Evolutionary conservation across 805 yeast genomes (phyloP).

Genomic region (Nakazawaea sp.): DNA sequence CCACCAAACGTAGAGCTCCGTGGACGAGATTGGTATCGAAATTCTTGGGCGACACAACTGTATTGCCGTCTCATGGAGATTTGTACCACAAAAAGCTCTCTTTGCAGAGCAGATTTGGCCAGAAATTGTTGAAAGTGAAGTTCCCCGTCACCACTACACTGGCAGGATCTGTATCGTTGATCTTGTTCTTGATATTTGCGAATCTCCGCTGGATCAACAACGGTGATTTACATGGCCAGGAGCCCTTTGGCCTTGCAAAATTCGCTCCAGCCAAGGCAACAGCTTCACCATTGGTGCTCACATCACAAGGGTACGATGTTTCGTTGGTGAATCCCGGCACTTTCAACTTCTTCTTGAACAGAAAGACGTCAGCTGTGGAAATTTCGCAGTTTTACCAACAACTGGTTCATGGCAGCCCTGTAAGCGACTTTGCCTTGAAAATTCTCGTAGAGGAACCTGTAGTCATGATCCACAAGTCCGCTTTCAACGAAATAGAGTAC

Average conservation of each 20-base stretch:
- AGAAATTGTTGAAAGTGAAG: constrained; percentile 24
- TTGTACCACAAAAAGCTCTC: constrained; percentile 12
- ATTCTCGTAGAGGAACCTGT: constrained; percentile 22
- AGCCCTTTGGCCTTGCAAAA: neutral
- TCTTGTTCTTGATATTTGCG: constrained; percentile 21
- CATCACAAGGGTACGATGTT: constrained; percentile 7
- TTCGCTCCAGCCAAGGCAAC: neutral
- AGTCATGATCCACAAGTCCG: constrained; percentile 13
- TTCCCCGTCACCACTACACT: constrained; percentile 30
- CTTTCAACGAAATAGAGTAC: constrained; percentile 5
- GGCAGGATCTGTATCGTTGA: constrained; percentile 21
- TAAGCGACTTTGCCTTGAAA: constrained; percentile 4
- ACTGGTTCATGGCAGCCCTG: neutral
- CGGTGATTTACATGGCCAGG: constrained; percentile 4
- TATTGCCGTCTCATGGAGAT: constrained; percentile 2
- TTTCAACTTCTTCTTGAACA: constrained; percentile 20
- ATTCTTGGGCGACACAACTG: constrained; percentile 2
- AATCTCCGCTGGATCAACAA: constrained; percentile 29
- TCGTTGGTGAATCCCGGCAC: constrained; percentile 12
- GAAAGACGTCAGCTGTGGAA: constrained; percentile 23
- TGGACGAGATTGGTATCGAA: constrained; percentile 4
- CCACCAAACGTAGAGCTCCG: constrained; percentile 1
- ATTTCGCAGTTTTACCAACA: constrained; percentile 7
- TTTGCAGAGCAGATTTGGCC: constrained; percentile 19
- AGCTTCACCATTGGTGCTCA: neutral